Evolutionary conservation across 192 early-diverging fungal genomes (phyloP), one percentile per base, ranked within the genome.

Genomic region (Entrophospora sp.): DNA sequence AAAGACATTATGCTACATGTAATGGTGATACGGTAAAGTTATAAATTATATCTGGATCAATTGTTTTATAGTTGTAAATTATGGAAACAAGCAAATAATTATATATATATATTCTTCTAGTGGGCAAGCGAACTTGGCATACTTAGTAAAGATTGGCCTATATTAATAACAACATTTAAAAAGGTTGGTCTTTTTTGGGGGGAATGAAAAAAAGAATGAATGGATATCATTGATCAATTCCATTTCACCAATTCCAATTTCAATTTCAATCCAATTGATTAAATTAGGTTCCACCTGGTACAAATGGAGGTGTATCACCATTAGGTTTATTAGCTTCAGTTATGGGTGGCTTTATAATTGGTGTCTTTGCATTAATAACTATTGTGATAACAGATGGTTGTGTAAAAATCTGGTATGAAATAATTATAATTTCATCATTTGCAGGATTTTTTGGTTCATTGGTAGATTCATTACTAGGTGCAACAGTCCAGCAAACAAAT

Each of bases 41-140:
- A 9, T 9, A 24, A 13, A 42, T 25, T 55, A 18, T 37, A 38
- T 53, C 66, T 24, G 10, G 0, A 20, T 16, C 25, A 43, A 34
- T 30, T 16, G 6, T 24, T 28, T 44, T 25, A 48, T 32, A n/a
- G 18, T 36, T 22, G 8, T 22, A 1, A 20, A 46, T 13, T 16
- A 36, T 31, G 14, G 52, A 0, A 55, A 44, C 12, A 3, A 38
- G 16, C 20, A 34, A 14, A 43, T 25, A 44, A 48, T 12, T 7
- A 20, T 16, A 14, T 32, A 22, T n/a, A 49, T 22, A 32, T 43
- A 8, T 16, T 44, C 42, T 46, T 32, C 20, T 65, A 85, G 81
- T 95, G 89, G 89, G 89, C 93, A 31, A 89, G 86, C 72, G 95
- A 97, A 70, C 75, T 97, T 24, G 95, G 95, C 1, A 81, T 92